phyloP scores from a whole-genome alignment of 2,329 filamentous ascomycete species.

The Aspergillus neotritici region DNA sequence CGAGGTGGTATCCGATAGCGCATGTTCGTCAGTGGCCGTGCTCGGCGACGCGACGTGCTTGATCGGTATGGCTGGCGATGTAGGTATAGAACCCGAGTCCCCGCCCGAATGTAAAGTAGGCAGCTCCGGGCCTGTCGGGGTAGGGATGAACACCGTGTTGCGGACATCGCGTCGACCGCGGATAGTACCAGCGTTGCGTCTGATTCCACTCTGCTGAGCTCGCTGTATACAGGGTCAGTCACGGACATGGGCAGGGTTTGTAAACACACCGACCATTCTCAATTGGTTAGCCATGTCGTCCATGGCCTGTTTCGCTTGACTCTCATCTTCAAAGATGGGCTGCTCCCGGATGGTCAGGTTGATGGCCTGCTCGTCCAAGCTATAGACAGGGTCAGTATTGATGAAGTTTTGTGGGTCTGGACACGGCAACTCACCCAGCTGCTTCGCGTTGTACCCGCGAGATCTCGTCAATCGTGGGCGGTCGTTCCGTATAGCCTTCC shows the following conservation, averaged over 20 bases:
- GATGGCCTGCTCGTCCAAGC: slow-evolving; percentile 39
- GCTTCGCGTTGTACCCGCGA: slow-evolving; percentile 43
- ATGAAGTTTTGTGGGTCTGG: neutral
- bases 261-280: slow-evolving; percentile 33
- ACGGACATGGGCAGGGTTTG: neutral
- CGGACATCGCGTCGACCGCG: slow-evolving; percentile 85
- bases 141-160: slow-evolving; percentile 79
- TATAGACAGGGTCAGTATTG: slow-evolving; percentile 20
- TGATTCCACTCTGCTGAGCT: slow-evolving; percentile 49
- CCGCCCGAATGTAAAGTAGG: slow-evolving; percentile 21
- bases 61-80: slow-evolving; percentile 32
- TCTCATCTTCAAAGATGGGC: slow-evolving; percentile 47
- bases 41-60: slow-evolving; percentile 45
- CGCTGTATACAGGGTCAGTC: slow-evolving; percentile 29
- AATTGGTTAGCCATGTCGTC: slow-evolving; percentile 46
- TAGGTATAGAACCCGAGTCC: slow-evolving; percentile 22
- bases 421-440: slow-evolving; percentile 26
- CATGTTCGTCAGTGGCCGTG: slow-evolving; percentile 58
- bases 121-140: slow-evolving; percentile 33
- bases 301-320: slow-evolving; percentile 45
- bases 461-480: slow-evolving; percentile 41
- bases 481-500: slow-evolving; percentile 37
- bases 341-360: slow-evolving; percentile 46
- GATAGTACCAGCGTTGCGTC: slow-evolving; percentile 67
- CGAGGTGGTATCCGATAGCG: slow-evolving; percentile 78